Evolutionary conservation across 139 green algal genomes (phyloP), one percentile per base, ranked within the genome.

Genomic region (Micromonas commoda): DNA sequence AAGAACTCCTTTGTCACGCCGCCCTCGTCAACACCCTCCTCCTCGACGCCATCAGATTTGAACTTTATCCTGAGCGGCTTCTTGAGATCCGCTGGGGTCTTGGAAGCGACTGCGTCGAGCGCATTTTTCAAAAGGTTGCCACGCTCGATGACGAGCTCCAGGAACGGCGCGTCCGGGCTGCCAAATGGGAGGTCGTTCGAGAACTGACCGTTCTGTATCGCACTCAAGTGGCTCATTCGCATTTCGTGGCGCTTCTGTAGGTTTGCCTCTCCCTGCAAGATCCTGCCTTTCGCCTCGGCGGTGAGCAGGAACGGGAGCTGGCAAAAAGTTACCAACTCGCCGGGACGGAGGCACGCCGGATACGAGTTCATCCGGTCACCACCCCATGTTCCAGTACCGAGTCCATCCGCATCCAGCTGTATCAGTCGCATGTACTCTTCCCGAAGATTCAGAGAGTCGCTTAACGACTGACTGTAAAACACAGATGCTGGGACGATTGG

Each of bases 1-100:
- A 97, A 97, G 65, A 97, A 96, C 86, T 97, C 92, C 82, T 96
- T 96, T 65, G 88, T 80, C 54, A 72, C 73, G 24, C 73, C 57
- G 31, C 54, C 73, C 73, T 80, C 73, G 32, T 80, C 73, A 3
- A 80, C 45, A 5, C 57, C 73, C 73, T 80, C 73, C 73, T 80
- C 73, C 51, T 80, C 73, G 16, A 80, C 73, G 21, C 73, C 73
- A 4, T 63, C 73, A 21, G 57, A 64, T 5, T 21, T 54, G 60
- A 80, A 80, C 61, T 24, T 21, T 33, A 80, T 54, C n/a, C 53
- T 6, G 9, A 80, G 6, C 57, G 73, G 73, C 73, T 80, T 80
- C 73, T 80, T 80, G 21, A 80, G 26, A 51, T 80, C 73, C 45
- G 45, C 45, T 9, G 45, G 45, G 9, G 45, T 23, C 45, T 16